Evolutionary conservation across 805 yeast genomes (phyloP).

Genomic region (Candida cerambycidarum): DNA sequence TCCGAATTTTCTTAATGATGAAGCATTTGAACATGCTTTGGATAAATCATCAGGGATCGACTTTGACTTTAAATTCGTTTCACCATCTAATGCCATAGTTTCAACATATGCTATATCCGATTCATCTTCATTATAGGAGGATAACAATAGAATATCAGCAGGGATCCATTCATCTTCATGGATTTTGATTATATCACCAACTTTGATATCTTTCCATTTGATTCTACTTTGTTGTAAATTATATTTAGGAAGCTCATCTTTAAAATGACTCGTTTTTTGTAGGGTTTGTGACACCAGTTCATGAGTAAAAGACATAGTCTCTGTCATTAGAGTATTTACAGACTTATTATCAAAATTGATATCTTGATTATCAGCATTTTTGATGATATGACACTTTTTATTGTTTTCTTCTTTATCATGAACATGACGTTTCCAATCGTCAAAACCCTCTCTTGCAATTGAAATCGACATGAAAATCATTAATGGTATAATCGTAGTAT

Average conservation of each 20-base stretch:
- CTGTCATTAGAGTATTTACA: constrained; percentile 39
- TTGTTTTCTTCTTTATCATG: constrained; percentile 85
- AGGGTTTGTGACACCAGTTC: neutral
- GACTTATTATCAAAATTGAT: constrained; percentile 35
- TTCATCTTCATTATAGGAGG: constrained; percentile 57
- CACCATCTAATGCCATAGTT: constrained; percentile 98
- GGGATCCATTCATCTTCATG: constrained; percentile 90
- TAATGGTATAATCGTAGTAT: constrained; percentile 89
- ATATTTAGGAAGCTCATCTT: constrained; percentile 23
- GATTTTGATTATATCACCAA: constrained; percentile 82
- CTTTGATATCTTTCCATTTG: constrained; percentile 75
- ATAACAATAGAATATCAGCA: constrained; percentile 77
- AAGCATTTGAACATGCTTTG: constrained; percentile 48
- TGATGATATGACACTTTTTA: constrained; percentile 28
- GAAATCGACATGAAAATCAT: constrained; percentile 84
- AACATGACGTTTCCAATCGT: constrained; percentile 83
- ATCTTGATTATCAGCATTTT: constrained; percentile 29
- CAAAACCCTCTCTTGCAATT: constrained; percentile 89
- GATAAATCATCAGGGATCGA: constrained; percentile 65
- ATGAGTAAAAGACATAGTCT: constrained; percentile 25
- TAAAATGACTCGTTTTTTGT: constrained; percentile 10
- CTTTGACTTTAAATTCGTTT: constrained; percentile 82
- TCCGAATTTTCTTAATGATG: constrained; percentile 48
- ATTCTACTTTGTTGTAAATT: constrained; percentile 33
- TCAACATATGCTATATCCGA: constrained; percentile 73